Evolutionary conservation across 169 alveolate species (phyloP).

Genomic region (Perkinsus olseni): DNA sequence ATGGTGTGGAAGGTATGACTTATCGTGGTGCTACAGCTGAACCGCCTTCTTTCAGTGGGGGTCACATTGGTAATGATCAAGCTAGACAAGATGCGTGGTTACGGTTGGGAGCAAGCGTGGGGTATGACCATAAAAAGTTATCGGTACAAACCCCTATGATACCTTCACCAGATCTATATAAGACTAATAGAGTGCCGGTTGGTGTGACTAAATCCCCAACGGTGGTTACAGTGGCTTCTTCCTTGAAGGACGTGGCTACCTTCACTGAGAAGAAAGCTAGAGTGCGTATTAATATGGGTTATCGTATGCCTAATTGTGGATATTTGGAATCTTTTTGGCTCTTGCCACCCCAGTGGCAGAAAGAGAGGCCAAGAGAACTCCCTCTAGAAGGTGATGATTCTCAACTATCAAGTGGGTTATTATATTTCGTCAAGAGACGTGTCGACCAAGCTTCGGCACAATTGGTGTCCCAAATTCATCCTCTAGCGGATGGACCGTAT

Average conservation of each 20-base stretch:
- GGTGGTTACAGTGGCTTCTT: background rate
- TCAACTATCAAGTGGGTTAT: background rate
- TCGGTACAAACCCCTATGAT: background rate
- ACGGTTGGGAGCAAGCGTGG: background rate
- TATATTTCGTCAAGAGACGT: background rate
- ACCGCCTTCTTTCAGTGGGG: background rate
- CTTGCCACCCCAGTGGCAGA: background rate
- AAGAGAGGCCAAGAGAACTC: background rate
- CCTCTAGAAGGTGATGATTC: background rate
- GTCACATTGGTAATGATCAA: background rate
- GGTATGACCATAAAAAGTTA: background rate
- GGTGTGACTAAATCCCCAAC: background rate
- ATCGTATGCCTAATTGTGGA: background rate
- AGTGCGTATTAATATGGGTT: background rate
- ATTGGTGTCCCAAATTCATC: background rate
- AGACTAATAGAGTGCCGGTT: background rate
- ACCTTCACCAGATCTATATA: background rate
- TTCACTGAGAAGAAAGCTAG: background rate
- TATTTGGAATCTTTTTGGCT: background rate
- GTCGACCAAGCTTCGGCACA: background rate
- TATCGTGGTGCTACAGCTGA: background rate
- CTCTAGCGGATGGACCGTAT: background rate
- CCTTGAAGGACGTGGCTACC: background rate
- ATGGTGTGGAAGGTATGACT: background rate
- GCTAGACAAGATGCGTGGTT: background rate